Conservation (phyloP, 257 asterid species). For the Petrea volubilis region DNA sequence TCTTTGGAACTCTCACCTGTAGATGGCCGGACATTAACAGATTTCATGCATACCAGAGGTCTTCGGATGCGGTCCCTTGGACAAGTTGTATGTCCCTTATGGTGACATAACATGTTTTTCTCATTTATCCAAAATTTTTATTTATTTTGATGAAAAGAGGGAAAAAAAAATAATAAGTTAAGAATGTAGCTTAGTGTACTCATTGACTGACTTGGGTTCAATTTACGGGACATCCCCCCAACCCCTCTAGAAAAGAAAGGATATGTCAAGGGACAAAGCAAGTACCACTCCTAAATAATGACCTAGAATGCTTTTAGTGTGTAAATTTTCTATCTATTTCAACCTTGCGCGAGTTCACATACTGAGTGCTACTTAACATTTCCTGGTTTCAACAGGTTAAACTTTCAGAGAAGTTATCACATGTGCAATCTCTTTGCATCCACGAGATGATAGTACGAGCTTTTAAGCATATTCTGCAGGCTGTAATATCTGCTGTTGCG, state of each 20-base stretch:
- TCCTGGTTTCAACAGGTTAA: slow-evolving; percentile 67
- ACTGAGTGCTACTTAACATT: slow-evolving; percentile 22
- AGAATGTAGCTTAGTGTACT: no score
- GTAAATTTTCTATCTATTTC: neutral
- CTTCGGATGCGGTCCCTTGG: slow-evolving; percentile 98
- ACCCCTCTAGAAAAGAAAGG: no score
- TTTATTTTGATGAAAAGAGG: neutral
- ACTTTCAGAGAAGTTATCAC: slow-evolving; percentile 93
- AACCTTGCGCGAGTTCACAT: slow-evolving; percentile 15
- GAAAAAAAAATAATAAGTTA: no score
- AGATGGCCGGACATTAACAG: slow-evolving; percentile 96
- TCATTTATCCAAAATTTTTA: neutral
- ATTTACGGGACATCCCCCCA: no score
- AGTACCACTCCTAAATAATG: no score
- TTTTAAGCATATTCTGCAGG: slow-evolving; percentile 90
- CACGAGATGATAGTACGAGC: slow-evolving; percentile 97
- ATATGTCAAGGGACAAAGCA: no score
- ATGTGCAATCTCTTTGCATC: slow-evolving; percentile 95
- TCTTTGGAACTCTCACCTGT: slow-evolving; percentile 98
- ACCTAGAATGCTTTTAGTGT: no score
- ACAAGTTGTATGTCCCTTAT: slow-evolving; percentile 72
- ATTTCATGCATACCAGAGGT: slow-evolving; percentile 99
- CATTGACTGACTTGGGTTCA: no score
- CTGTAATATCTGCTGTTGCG: slow-evolving; percentile 75
- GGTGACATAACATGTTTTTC: slow-evolving; percentile 12